These are phyloP conservation scores for Leucogyrophana mollusca DNA, from an alignment of 768 basidiomycete genomes.

Conservation along the genomic window DNA sequence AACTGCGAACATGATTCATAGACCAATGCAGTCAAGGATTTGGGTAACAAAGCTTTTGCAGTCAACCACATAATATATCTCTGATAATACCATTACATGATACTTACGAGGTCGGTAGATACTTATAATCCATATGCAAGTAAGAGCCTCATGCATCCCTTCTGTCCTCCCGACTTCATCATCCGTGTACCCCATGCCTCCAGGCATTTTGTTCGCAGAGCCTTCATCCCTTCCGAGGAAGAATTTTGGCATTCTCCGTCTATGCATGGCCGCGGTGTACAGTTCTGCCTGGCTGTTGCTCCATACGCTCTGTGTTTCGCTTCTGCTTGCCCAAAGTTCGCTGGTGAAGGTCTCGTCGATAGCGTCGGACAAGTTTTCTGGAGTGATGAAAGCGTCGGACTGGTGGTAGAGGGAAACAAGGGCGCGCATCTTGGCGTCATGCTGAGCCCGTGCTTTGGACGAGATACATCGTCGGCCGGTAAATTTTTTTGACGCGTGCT, in stretches of 20 bases:
- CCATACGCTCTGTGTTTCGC: background rate
- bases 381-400: conserved; percentile 66
- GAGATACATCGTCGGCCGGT: conserved; percentile 14
- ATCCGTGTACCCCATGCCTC: conserved; percentile 30
- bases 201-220: conserved; percentile 16
- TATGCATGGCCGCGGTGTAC: conserved; percentile 5
- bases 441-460: conserved; percentile 14
- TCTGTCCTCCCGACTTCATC: conserved; percentile 22
- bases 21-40: conserved; percentile 76
- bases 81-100: too few species aligned
- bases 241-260: conserved; percentile 16
- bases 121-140: too few species aligned
- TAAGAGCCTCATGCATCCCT: conserved; percentile 21
- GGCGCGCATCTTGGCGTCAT: conserved; percentile 54
- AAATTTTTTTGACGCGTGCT: too few species aligned
- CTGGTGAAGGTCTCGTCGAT: conserved; percentile 65
- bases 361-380: conserved; percentile 58
- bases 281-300: conserved; percentile 12
- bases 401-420: conserved; percentile 81
- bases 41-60: conserved; percentile 93
- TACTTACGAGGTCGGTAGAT: too few species aligned
- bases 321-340: background rate
- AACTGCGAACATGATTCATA: conserved; percentile 14
- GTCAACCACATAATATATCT: too few species aligned
- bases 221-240: conserved; percentile 26